A percentile compares a stretch with the other conserved stretches of the same genome.
These are phyloP conservation scores for Diaporthe ampelina DNA, from an alignment of 2,329 filamentous ascomycete species.

Conservation along the genomic window DNA sequence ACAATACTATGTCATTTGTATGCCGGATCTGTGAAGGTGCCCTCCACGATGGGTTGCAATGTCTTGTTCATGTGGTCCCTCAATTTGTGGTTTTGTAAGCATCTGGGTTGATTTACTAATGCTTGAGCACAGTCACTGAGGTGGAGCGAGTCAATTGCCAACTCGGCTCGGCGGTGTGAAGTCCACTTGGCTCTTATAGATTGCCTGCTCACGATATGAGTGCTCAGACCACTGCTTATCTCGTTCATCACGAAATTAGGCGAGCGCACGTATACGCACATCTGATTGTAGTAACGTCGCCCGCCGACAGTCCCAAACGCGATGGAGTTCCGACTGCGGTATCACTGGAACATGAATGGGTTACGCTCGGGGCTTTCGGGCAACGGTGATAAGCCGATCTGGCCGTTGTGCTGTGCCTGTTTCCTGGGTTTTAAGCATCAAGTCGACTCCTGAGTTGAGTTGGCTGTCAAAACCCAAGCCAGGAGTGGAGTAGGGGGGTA, in stretches of 20 bases:
- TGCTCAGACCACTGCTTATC: slow-evolving; percentile 20
- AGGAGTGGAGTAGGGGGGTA: slow-evolving; percentile 12
- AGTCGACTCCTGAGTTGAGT: neutral
- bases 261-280: neutral
- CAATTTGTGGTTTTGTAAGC: slow-evolving; percentile 3
- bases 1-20: neutral
- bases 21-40: neutral
- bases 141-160: neutral
- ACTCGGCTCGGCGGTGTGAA: neutral
- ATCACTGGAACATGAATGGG: neutral
- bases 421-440: neutral
- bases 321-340: neutral
- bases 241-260: neutral
- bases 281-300: neutral
- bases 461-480: neutral
- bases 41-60: slow-evolving; percentile 10
- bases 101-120: neutral
- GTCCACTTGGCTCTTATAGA: slow-evolving; percentile 1
- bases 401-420: neutral
- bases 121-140: neutral
- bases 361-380: neutral
- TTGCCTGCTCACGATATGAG: neutral
- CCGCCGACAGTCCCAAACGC: neutral
- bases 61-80: neutral
- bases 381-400: neutral